Evolutionary conservation across 352 stramenopile species (phyloP).

Genomic region (Thraustochytrium striatum): DNA sequence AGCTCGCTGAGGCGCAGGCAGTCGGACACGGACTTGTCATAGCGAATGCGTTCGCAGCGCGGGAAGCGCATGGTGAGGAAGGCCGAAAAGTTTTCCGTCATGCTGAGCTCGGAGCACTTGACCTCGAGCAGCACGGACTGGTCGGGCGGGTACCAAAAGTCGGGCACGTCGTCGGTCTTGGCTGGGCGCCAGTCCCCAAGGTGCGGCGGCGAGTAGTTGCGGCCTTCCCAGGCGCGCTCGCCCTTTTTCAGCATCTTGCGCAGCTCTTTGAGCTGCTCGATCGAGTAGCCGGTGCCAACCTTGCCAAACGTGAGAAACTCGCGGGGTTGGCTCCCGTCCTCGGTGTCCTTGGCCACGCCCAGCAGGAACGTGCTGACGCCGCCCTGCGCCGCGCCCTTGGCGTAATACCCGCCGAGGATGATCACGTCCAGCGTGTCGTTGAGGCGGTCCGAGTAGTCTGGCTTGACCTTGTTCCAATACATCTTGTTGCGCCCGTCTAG

Average conservation of each 20-base stretch:
- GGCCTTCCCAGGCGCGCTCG: neutral
- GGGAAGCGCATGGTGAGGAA: conserved; percentile 19
- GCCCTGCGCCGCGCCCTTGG: neutral
- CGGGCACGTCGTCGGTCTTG: neutral
- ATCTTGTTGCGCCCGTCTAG: neutral
- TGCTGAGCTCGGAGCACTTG: neutral
- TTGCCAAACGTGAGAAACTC: conserved; percentile 40
- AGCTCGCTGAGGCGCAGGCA: conserved; percentile 1
- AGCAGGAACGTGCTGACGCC: conserved; percentile 12
- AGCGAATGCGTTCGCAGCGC: conserved; percentile 1
- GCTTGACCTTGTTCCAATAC: conserved; percentile 31
- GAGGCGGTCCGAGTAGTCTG: conserved; percentile 5
- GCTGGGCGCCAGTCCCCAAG: conserved; percentile 13
- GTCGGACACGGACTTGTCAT: conserved; percentile 9
- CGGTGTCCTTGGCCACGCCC: conserved; percentile 29
- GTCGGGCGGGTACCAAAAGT: conserved; percentile 35
- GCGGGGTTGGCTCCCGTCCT: neutral
- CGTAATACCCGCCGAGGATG: conserved; percentile 4
- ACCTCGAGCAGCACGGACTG: conserved; percentile 3
- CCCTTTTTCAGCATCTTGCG: neutral
- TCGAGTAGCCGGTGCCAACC: conserved; percentile 37
- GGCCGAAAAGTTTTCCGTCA: conserved; percentile 6
- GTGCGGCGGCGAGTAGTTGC: neutral
- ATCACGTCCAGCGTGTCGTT: conserved; percentile 37
- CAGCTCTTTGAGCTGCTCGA: conserved; percentile 10